Evolutionary conservation across 2,329 filamentous ascomycete genomes (phyloP).

Genomic region (Phialocephala subalpina): DNA sequence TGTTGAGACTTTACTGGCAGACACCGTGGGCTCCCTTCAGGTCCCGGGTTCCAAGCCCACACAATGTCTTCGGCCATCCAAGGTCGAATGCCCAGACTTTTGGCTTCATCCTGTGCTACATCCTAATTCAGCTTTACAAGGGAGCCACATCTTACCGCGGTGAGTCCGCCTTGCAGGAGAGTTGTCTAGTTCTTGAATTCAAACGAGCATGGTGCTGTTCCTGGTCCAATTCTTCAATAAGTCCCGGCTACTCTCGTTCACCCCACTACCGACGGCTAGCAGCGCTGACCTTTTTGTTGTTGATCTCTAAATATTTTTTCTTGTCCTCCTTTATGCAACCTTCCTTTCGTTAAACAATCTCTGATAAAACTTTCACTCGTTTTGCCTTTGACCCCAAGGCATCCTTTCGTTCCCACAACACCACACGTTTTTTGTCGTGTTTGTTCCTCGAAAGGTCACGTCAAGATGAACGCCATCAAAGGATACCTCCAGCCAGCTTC

Average conservation of each 20-base stretch:
- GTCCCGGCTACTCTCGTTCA: not conserved
- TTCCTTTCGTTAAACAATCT: not conserved
- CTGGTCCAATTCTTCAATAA: constrained; percentile 1
- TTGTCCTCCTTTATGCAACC: not conserved
- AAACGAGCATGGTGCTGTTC: not conserved
- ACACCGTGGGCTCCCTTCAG: not conserved
- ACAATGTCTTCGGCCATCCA: not conserved
- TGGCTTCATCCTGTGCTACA: not conserved
- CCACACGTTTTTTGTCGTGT: constrained; percentile 1
- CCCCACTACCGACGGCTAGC: not conserved
- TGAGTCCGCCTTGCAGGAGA: not conserved
- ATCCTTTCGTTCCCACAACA: not conserved
- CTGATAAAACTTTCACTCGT: not conserved
- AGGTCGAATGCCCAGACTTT: not conserved
- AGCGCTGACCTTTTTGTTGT: not conserved
- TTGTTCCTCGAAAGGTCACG: not conserved
- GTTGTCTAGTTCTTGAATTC: not conserved
- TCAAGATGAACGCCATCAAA: constrained; percentile 45
- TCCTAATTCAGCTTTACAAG: not conserved
- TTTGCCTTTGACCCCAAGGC: not conserved
- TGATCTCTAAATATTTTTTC: not conserved
- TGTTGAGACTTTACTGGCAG: not conserved
- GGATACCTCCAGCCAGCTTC: constrained; percentile 45
- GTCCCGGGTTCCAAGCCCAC: not conserved
- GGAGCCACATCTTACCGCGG: constrained; percentile 1